Percentiles rank a stretch among this genome's conserved stretches.
Evolutionary conservation across 352 stramenopile genomes (phyloP).

Genomic region (Pythium biforme): DNA sequence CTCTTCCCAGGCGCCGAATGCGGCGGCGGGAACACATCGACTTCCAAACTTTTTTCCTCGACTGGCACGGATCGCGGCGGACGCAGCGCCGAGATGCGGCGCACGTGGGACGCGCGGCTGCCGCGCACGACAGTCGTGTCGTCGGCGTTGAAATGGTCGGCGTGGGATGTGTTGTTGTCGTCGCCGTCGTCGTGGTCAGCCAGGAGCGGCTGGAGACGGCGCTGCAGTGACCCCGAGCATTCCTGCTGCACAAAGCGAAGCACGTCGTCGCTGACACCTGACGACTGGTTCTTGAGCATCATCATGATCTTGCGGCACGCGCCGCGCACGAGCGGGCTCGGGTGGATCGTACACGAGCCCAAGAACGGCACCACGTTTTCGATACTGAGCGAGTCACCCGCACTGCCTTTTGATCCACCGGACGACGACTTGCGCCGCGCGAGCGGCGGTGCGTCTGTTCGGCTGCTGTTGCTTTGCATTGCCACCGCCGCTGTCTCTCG

Average conservation of each 20-base stretch:
- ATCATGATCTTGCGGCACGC: constrained; percentile 47
- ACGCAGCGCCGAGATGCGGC: constrained; percentile 63
- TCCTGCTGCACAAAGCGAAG: constrained; percentile 48
- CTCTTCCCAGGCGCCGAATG: constrained; percentile 68
- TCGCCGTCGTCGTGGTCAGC: constrained; percentile 32
- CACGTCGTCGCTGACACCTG: constrained; percentile 35
- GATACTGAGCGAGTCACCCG: constrained; percentile 42
- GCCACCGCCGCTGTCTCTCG: constrained; percentile 22
- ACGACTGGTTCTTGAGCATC: constrained; percentile 29
- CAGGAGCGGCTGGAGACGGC: constrained; percentile 52
- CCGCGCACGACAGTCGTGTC: constrained; percentile 60
- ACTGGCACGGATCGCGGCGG: constrained; percentile 63
- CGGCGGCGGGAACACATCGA: constrained; percentile 63
- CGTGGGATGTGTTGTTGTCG: constrained; percentile 35
- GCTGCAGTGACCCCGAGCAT: constrained; percentile 58
- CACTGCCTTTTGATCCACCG: constrained; percentile 15
- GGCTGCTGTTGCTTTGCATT: neutral
- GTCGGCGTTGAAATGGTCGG: constrained; percentile 54
- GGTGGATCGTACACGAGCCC: constrained; percentile 55
- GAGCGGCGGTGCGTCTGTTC: constrained; percentile 2
- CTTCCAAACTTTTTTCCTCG: constrained; percentile 58
- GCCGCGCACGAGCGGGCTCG: constrained; percentile 45
- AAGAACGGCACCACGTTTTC: constrained; percentile 78
- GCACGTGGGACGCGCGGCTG: constrained; percentile 70
- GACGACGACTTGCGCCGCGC: constrained; percentile 38